A percentile compares a stretch with the other conserved stretches of the same genome.
phyloP scores from a whole-genome alignment of 2,329 filamentous ascomycete genomes.

The Cordyceps tenuipes region DNA sequence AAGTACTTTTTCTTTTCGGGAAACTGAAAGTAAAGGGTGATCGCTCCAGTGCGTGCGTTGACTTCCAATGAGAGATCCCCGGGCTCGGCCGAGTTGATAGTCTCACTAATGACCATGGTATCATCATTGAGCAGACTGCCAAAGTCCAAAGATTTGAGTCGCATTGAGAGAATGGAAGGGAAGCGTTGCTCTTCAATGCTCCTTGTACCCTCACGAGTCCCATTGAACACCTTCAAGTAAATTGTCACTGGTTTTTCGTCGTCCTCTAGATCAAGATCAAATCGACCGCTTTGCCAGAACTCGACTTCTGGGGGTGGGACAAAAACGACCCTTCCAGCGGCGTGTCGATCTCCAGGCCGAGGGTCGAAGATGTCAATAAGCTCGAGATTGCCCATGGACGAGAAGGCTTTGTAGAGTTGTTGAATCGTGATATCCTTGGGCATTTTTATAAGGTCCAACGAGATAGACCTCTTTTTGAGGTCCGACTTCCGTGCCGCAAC shows the following conservation, averaged over 20 bases:
- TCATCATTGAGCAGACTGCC: constrained; percentile 48
- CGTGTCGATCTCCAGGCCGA: constrained; percentile 23
- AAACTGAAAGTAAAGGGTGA: constrained; percentile 26
- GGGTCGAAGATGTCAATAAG: constrained; percentile 49
- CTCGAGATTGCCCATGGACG: constrained; percentile 41
- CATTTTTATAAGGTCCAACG: constrained; percentile 26
- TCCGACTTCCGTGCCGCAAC: not conserved
- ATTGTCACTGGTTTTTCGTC: not conserved
- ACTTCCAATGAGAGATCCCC: constrained; percentile 22
- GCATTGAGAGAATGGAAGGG: constrained; percentile 31
- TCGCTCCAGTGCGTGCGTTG: constrained; percentile 17
- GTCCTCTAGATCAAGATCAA: not conserved
- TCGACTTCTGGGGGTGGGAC: constrained; percentile 43
- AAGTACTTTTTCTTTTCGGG: constrained; percentile 12
- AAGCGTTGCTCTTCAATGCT: constrained; percentile 14
- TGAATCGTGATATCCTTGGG: constrained; percentile 28
- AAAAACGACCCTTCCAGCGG: constrained; percentile 39
- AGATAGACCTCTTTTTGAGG: not conserved
- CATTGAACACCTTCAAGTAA: not conserved
- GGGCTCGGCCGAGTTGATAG: constrained; percentile 16
- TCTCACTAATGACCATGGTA: constrained; percentile 53
- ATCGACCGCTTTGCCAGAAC: constrained; percentile 37
- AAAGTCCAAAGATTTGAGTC: constrained; percentile 46
- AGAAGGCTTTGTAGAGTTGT: constrained; percentile 45
- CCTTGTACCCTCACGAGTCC: not conserved